phyloP scores from a whole-genome alignment of 192 early-diverging fungal species.

The Backusella westeae region DNA sequence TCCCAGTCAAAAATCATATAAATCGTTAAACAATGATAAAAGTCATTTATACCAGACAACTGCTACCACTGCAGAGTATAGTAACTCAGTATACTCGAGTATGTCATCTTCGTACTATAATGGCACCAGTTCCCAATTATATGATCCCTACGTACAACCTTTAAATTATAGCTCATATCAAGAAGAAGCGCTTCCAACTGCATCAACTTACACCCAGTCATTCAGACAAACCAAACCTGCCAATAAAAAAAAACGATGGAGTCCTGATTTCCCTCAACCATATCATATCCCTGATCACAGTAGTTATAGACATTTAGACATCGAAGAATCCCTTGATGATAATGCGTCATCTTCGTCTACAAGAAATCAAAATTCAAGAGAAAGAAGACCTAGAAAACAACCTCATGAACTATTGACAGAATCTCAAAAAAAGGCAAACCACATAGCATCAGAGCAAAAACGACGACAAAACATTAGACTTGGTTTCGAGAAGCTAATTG shows the following conservation, averaged over 20 bases:
- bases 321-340: neutral
- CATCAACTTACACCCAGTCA: neutral
- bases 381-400: conserved; percentile 8
- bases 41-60: neutral
- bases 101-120: neutral
- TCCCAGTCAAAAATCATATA: neutral
- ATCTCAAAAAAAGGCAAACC: conserved; percentile 73
- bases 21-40: neutral
- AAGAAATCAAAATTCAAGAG: neutral
- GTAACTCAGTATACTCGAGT: neutral
- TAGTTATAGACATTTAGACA: neutral
- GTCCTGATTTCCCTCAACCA: neutral
- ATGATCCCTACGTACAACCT: neutral
- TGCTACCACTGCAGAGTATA: neutral
- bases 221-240: neutral
- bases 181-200: neutral
- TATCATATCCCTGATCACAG: neutral
- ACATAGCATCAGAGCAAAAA: conserved; percentile 80
- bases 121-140: neutral
- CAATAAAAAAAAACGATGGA: neutral
- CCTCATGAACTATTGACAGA: conserved; percentile 60
- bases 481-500: conserved; percentile 73
- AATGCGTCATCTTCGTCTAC: neutral
- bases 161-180: neutral
- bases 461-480: conserved; percentile 72